Conservation (phyloP, 192 early-diverging fungal genomes). For the Dissophora globulifera region DNA sequence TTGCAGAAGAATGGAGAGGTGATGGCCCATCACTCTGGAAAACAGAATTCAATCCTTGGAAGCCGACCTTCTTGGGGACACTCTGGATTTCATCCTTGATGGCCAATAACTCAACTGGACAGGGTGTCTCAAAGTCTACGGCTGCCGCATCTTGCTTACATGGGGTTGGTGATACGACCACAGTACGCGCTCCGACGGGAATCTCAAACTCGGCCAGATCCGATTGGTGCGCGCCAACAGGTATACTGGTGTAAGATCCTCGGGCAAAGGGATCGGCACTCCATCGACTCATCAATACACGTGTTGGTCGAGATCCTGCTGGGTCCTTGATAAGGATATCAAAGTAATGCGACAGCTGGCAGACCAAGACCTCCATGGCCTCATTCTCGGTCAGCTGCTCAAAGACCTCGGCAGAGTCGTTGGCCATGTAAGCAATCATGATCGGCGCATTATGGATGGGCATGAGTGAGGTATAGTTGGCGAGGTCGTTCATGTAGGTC, state of each 20-base stretch:
- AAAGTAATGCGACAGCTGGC: conserved; percentile 46
- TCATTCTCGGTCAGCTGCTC: conserved; percentile 41
- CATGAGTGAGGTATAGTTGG: conserved; percentile 52
- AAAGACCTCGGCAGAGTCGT: conserved; percentile 43
- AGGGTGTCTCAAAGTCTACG: background rate
- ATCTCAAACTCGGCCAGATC: conserved; percentile 55
- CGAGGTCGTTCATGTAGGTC: conserved; percentile 44
- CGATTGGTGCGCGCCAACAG: conserved; percentile 43
- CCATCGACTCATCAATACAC: conserved; percentile 55
- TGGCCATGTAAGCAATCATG: conserved; percentile 47
- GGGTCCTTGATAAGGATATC: conserved; percentile 23
- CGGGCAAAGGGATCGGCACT: conserved; percentile 54
- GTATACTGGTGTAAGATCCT: conserved; percentile 60
- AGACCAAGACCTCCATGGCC: conserved; percentile 38
- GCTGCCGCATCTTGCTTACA: background rate
- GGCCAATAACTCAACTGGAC: background rate
- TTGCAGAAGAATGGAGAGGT: too few species aligned
- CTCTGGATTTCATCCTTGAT: background rate
- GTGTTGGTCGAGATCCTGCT: conserved; percentile 9
- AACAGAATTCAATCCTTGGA: background rate
- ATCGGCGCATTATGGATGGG: conserved; percentile 38
- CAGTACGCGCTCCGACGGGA: conserved; percentile 40
- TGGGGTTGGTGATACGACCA: background rate
- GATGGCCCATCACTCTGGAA: too few species aligned
- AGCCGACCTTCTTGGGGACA: too few species aligned